These are phyloP conservation scores for Kodamaea sp. DNA, from an alignment of 1,139 yeast species.

Conservation along the genomic window DNA sequence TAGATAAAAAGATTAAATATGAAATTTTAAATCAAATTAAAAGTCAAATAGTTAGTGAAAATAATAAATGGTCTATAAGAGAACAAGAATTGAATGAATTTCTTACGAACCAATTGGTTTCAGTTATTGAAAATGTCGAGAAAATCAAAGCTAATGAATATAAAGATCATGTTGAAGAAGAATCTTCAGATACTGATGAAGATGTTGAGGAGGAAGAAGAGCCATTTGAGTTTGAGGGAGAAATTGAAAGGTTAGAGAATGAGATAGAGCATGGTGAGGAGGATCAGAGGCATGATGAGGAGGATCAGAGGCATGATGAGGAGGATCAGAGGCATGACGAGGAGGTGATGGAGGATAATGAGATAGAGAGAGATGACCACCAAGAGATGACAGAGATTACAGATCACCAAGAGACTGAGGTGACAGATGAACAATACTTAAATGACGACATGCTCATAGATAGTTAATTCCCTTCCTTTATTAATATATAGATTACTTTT, in stretches of 20 bases:
- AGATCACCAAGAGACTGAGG: neutral
- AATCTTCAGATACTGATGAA: conserved; percentile 14
- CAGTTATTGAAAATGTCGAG: conserved; percentile 30
- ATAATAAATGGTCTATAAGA: conserved; percentile 40
- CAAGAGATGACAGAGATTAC: conserved; percentile 5
- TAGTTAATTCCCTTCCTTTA: conserved; percentile 1
- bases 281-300: conserved; percentile 12
- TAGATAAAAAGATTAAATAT: conserved; percentile 33
- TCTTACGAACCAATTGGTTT: conserved; percentile 28
- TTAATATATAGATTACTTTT: neutral
- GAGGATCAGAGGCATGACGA: conserved; percentile 11
- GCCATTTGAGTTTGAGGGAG: conserved; percentile 8
- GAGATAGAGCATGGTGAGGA: conserved; percentile 8
- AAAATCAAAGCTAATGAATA: conserved; percentile 24
- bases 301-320: conserved; percentile 9
- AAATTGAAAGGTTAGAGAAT: no score
- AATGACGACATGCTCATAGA: conserved; percentile 16
- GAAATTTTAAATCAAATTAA: conserved; percentile 34
- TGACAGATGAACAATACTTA: no score
- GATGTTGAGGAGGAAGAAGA: conserved; percentile 14
- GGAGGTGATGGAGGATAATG: conserved; percentile 12
- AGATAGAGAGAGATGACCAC: conserved; percentile 10
- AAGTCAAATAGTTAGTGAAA: conserved; percentile 29
- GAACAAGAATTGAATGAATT: conserved; percentile 39
- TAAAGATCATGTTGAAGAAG: conserved; percentile 11